phyloP scores from a whole-genome alignment of 495 filamentous ascomycete species.

The Glonium stellatum region DNA sequence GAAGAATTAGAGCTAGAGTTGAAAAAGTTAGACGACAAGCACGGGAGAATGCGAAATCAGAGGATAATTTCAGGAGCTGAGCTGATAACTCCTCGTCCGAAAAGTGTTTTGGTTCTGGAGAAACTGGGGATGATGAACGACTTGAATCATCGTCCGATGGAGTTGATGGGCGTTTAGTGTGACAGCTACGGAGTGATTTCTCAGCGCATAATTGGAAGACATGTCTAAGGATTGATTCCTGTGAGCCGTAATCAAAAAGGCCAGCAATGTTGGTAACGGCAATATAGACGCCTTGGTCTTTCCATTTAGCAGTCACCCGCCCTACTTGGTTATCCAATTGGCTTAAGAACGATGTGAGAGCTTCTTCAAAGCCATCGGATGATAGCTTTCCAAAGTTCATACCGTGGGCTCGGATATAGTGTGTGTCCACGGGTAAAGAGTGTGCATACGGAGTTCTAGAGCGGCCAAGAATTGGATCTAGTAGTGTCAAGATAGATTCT shows the following conservation, averaged over 20 bases:
- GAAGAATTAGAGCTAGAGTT: constrained; percentile 49
- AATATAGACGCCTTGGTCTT: constrained; percentile 54
- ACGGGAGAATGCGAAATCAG: constrained; percentile 18
- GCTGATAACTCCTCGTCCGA: constrained; percentile 18
- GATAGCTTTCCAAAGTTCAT: constrained; percentile 55
- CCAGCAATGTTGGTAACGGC: constrained; percentile 48
- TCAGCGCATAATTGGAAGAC: constrained; percentile 35
- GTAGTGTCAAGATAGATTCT: constrained; percentile 64
- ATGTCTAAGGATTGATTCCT: constrained; percentile 42
- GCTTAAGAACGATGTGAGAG: constrained; percentile 46
- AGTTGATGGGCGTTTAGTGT: constrained; percentile 10
- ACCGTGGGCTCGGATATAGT: constrained; percentile 59
- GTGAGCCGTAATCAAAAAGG: constrained; percentile 56
- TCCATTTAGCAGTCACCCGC: constrained; percentile 51
- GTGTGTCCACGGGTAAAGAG: constrained; percentile 40
- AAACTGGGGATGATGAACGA: constrained; percentile 9
- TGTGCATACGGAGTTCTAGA: constrained; percentile 32
- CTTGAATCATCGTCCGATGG: constrained; percentile 15
- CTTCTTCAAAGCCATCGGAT: constrained; percentile 41
- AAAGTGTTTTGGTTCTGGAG: constrained; percentile 6
- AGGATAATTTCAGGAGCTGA: constrained; percentile 10
- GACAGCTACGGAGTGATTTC: constrained; percentile 31
- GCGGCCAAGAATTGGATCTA: constrained; percentile 56
- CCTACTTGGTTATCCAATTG: constrained; percentile 54
- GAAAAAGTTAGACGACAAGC: constrained; percentile 43